These are phyloP conservation scores for Thymus quinquecostatus DNA, from an alignment of 257 asterid species.

Conservation along the genomic window DNA sequence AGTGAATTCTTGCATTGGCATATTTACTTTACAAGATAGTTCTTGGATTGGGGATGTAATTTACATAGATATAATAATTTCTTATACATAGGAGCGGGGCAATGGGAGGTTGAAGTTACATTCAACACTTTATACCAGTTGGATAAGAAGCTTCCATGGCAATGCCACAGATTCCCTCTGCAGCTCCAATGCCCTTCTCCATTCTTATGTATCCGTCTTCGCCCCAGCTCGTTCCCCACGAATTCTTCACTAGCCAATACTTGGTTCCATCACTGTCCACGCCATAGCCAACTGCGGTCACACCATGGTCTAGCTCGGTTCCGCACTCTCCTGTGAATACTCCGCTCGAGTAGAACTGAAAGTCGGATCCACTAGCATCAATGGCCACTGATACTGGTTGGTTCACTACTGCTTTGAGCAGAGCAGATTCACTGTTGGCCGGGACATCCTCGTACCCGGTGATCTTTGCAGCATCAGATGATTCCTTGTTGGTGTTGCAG, in stretches of 20 bases:
- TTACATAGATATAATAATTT: too few relatives aligned
- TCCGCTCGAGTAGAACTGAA: conserved; percentile 46
- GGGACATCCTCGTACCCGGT: conserved; percentile 45
- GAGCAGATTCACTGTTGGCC: conserved; percentile 36
- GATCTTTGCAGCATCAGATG: conserved; percentile 36
- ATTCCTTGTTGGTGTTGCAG: conserved; percentile 39
- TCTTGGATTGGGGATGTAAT: too few relatives aligned
- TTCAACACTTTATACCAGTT: conserved; percentile 5
- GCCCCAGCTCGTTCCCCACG: conserved; percentile 51
- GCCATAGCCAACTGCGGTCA: conserved; percentile 48
- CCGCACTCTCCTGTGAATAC: conserved; percentile 48
- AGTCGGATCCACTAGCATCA: conserved; percentile 39
- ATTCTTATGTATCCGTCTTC: conserved; percentile 45
- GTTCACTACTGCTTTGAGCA: conserved; percentile 40
- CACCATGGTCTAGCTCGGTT: conserved; percentile 43
- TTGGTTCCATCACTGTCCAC: conserved; percentile 36
- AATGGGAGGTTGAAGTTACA: too few relatives aligned
- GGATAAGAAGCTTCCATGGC: conserved; percentile 51
- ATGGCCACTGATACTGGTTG: conserved; percentile 50
- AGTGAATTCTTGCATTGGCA: too few relatives aligned
- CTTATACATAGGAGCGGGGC: too few relatives aligned
- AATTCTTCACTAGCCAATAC: conserved; percentile 51
- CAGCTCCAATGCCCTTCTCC: conserved; percentile 36
- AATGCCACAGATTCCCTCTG: conserved; percentile 48
- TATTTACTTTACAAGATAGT: too few relatives aligned